Evolutionary conservation across 768 basidiomycete species (phyloP).

Genomic region (Suillus luteus): DNA sequence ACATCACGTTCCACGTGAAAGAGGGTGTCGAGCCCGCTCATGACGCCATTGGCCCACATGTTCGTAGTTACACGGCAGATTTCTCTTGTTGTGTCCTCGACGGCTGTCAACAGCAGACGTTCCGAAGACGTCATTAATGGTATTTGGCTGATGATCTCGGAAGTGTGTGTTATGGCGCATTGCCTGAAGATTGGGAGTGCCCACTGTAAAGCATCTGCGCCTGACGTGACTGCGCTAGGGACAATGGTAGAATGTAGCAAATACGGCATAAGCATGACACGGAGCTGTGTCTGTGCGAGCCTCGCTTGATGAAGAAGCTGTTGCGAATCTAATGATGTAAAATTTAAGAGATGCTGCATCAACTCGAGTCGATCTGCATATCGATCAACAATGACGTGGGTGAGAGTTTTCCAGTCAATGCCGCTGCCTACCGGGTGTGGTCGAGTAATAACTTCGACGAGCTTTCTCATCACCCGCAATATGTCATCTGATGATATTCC

Average conservation of each 20-base stretch:
- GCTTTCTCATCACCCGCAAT: slow-evolving; percentile 8
- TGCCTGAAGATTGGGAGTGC: slow-evolving; percentile 30
- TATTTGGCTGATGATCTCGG: slow-evolving; percentile 14
- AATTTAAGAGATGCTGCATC: slow-evolving; percentile 38
- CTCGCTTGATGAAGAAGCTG: slow-evolving; percentile 12
- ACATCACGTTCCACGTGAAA: slow-evolving; percentile 12
- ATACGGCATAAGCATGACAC: slow-evolving; percentile 20
- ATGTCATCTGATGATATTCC: slow-evolving; percentile 20
- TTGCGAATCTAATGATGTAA: slow-evolving; percentile 16
- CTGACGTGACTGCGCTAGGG: slow-evolving; percentile 7
- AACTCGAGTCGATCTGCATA: slow-evolving; percentile 45
- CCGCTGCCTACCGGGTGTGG: slow-evolving; percentile 27
- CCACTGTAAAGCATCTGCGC: slow-evolving; percentile 24
- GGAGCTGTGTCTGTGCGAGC: slow-evolving; percentile 23
- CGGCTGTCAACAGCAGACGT: slow-evolving; percentile 24
- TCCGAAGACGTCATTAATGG: slow-evolving; percentile 32
- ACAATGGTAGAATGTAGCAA: slow-evolving; percentile 10
- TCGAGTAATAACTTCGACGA: slow-evolving; percentile 11
- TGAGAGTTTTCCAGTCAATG: slow-evolving; percentile 45
- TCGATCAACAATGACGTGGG: slow-evolving; percentile 41
- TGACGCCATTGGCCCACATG: slow-evolving; percentile 48
- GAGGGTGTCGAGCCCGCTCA: slow-evolving; percentile 19
- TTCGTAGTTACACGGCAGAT: slow-evolving; percentile 47
- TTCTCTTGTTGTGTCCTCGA: slow-evolving; percentile 41
- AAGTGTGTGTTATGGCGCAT: slow-evolving; percentile 36